Evolutionary conservation across 768 basidiomycete genomes (phyloP).

Genomic region (Cyclocybe aegerita): DNA sequence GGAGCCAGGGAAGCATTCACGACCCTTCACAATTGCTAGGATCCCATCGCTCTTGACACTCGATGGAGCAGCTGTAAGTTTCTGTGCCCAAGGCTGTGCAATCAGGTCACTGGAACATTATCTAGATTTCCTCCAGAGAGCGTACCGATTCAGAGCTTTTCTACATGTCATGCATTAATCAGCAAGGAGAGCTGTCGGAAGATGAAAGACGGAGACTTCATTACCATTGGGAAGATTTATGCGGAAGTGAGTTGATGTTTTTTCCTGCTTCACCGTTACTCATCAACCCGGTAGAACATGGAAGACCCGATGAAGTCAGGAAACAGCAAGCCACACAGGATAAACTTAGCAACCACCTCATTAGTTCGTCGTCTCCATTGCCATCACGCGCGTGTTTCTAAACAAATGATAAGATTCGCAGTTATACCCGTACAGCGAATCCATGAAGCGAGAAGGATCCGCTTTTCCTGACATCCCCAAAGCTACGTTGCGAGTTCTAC

Average conservation of each 20-base stretch:
- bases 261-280: conserved; percentile 2
- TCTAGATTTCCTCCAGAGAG: conserved; percentile 67
- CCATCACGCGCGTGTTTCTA: background rate
- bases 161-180: conserved; percentile 69
- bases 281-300: conserved; percentile 47
- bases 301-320: conserved; percentile 41
- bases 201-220: conserved; percentile 47
- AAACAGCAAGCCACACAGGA: conserved; percentile 31
- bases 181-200: conserved; percentile 40
- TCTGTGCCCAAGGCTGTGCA: conserved; percentile 1
- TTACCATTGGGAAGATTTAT: conserved; percentile 66
- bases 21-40: conserved; percentile 66
- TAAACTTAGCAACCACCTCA: conserved; percentile 60
- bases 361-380: conserved; percentile 42
- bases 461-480: conserved; percentile 17
- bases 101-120: conserved; percentile 8
- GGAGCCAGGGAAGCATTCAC: conserved; percentile 36
- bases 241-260: conserved; percentile 47
- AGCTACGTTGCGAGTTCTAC: conserved; percentile 52
- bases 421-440: conserved; percentile 18
- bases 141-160: conserved; percentile 81
- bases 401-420: conserved; percentile 16
- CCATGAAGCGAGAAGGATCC: conserved; percentile 8
- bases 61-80: conserved; percentile 62
- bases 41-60: conserved; percentile 61